These are phyloP conservation scores for Neonectria hederae DNA, from an alignment of 2,329 filamentous ascomycete genomes.

Conservation along the genomic window DNA sequence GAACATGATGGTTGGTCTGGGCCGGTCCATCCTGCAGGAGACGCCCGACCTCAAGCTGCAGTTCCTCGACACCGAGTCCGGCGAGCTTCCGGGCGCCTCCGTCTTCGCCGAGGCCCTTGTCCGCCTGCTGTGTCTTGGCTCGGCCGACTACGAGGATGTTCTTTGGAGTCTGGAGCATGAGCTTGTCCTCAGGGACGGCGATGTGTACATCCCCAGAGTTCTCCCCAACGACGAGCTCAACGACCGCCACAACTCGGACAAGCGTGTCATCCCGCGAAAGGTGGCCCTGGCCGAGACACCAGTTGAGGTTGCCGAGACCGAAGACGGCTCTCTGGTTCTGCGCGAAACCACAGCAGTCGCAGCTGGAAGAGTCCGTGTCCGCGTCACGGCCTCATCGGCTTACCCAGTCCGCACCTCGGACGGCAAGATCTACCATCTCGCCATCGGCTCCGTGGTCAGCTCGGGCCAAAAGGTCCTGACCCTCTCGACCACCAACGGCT, in stretches of 20 bases:
- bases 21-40: conserved; percentile 14
- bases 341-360: background rate
- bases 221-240: background rate
- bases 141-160: background rate
- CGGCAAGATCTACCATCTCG: background rate
- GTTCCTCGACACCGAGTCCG: background rate
- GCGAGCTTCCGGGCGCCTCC: background rate
- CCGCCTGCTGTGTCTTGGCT: background rate
- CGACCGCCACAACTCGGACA: conserved; percentile 6
- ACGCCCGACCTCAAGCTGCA: conserved; percentile 11
- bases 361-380: background rate
- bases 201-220: background rate
- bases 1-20: conserved; percentile 21
- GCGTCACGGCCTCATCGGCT: background rate
- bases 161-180: conserved; percentile 1
- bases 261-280: background rate
- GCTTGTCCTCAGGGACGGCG: background rate
- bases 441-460: background rate
- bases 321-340: background rate
- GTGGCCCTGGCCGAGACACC: background rate
- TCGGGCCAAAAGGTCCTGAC: background rate
- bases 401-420: background rate
- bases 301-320: background rate
- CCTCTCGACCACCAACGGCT: background rate
- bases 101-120: background rate